A percentile compares a stretch with the other conserved stretches of the same genome.
These are phyloP conservation scores for Hypocrella siamensis DNA, from an alignment of 2,329 filamentous ascomycete genomes.

Conservation along the genomic window DNA sequence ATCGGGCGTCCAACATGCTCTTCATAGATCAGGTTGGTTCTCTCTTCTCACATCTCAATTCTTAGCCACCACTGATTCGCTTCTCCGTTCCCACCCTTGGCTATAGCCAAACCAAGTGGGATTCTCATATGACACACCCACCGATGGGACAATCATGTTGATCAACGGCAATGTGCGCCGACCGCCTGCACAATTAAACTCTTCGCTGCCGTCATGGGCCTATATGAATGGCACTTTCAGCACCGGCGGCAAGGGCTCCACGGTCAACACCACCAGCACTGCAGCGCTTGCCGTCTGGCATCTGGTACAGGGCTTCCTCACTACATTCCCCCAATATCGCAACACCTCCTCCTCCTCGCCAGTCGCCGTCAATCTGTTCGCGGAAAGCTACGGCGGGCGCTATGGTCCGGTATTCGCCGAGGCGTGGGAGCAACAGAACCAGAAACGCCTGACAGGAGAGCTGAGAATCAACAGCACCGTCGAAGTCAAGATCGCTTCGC, in stretches of 20 bases:
- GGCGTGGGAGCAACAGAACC: conserved; percentile 46
- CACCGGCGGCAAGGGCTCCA: conserved; percentile 29
- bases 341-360: conserved; percentile 28
- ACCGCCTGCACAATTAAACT: conserved; percentile 8
- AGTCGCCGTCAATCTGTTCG: conserved; percentile 49
- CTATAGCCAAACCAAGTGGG: conserved; percentile 51
- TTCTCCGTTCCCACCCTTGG: conserved; percentile 8
- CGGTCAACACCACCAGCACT: conserved; percentile 38
- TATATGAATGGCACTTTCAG: conserved; percentile 51
- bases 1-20: conserved; percentile 36
- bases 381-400: conserved; percentile 55
- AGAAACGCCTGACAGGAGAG: conserved; percentile 31
- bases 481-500: conserved; percentile 41
- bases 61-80: no score
- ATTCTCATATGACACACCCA: conserved; percentile 49
- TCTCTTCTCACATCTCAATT: conserved; percentile 8
- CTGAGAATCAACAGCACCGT: conserved; percentile 33
- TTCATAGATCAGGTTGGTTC: conserved; percentile 37
- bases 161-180: conserved; percentile 19
- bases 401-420: conserved; percentile 52
- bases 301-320: conserved; percentile 45
- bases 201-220: conserved; percentile 12
- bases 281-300: conserved; percentile 50
- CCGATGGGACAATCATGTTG: conserved; percentile 42
- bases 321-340: conserved; percentile 41